Evolutionary conservation across 305 asterid species (phyloP).

Genomic region (Plantago lanceolata): DNA sequence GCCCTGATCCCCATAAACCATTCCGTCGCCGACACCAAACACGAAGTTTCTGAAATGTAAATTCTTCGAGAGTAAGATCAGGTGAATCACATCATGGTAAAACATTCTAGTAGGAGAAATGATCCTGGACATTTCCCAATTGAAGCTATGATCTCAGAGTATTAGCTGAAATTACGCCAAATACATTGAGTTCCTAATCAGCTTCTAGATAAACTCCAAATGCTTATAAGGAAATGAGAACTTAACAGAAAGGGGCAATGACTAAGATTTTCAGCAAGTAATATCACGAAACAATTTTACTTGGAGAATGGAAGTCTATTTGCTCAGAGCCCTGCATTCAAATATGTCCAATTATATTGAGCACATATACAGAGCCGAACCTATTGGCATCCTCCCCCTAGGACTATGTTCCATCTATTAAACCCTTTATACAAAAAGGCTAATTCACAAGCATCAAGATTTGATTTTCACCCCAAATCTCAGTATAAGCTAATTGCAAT

Average conservation of each 20-base stretch:
- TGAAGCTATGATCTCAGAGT: slow-evolving; percentile 10
- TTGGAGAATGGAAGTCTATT: background rate
- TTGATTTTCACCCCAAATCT: background rate
- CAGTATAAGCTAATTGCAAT: slow-evolving; percentile 7
- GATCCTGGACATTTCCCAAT: background rate
- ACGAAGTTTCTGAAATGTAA: slow-evolving; percentile 53
- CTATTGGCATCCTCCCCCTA: slow-evolving; percentile 3
- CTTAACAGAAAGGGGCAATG: background rate
- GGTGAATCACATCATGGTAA: slow-evolving; percentile 2
- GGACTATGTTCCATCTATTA: slow-evolving; percentile 8
- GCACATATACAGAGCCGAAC: slow-evolving; percentile 2
- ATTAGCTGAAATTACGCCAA: slow-evolving; percentile 2
- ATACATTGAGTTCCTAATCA: background rate
- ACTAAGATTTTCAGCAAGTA: slow-evolving; percentile 12
- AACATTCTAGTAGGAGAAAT: background rate
- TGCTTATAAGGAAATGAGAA: too few relatives aligned
- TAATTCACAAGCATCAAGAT: too few relatives aligned
- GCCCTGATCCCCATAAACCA: slow-evolving; percentile 62
- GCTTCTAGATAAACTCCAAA: too few relatives aligned
- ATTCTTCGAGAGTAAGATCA: slow-evolving; percentile 18
- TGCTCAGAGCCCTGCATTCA: too few relatives aligned
- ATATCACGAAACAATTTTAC: background rate
- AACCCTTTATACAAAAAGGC: slow-evolving; percentile 8
- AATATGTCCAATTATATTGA: background rate
- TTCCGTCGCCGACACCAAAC: slow-evolving; percentile 61